Base-by-base conservation (phyloP, 2,329 filamentous ascomycete genomes). In the Phaeoacremonium minimum region DNA sequence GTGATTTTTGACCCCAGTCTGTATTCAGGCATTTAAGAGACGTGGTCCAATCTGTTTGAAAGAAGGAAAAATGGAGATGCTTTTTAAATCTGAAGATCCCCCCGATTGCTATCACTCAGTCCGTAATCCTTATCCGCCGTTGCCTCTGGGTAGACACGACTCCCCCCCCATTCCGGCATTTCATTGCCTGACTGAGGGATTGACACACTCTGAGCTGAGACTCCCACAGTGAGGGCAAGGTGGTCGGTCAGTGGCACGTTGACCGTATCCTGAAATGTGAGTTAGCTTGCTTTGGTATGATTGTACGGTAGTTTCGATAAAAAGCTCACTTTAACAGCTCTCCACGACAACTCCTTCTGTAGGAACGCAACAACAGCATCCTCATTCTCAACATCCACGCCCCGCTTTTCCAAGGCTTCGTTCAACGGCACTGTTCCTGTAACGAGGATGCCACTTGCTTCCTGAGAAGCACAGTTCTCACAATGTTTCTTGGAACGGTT, bases 381-480 rank as follows among this genome's bases (percentile, higher is more conserved):
- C 6, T 17, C 22, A 18, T 31, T 13, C 11, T 29, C 17, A 6
- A 36, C 26, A 4, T 31, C 17, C 26, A 36, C 14, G 2, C 26
- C 13, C 2, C 34, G n/a, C n/a, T 36, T 29, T 15, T 19, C 28
- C 13, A 36, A n/a, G n/a, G 17, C 35, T 19, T 37, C 35, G 4
- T 20, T 37, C 17, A 37, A 14, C 8, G 35, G 35, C 18, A 33
- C 29, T 2, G 29, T 31, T 6, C 35, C 35, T 2, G 35, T 37
- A 16, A 37, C 35, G 13, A 37, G 35, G 14, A 31, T 20, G 2
- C 35, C 29, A 6, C 16, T 17, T 13, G 32, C 22, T 7, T 30
- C 36, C 22, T 38, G 30, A 7, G 36, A 32, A 13, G 17, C 15
- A 14, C 36, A 38, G 22, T 38, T 34, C 17, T 16, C 15, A 18